Conservation (phyloP, 164 flowering plant genomes). For the Chimonanthus salicifolius region DNA sequence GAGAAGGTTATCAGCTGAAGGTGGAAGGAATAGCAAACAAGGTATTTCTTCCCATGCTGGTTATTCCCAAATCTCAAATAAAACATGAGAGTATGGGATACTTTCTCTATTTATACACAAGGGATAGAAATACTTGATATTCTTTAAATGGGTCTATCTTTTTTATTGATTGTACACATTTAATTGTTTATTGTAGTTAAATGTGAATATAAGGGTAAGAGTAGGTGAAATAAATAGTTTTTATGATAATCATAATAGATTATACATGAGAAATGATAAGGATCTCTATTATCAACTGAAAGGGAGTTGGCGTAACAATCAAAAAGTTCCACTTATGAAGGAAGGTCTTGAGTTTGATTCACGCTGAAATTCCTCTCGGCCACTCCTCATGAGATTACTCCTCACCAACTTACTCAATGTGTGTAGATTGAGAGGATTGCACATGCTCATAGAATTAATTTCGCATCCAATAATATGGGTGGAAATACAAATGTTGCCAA, state of each 20-base stretch:
- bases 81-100: neutral
- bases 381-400: too few species aligned
- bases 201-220: neutral
- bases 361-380: neutral
- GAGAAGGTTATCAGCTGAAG: neutral
- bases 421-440: too few species aligned
- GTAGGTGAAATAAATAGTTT: neutral
- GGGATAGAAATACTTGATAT: neutral
- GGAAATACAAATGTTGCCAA: too few species aligned
- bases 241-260: too few species aligned
- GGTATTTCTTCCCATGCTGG: slow-evolving; percentile 3
- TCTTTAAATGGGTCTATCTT: neutral
- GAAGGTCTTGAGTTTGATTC: neutral
- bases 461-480: too few species aligned
- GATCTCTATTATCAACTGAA: neutral
- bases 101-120: neutral
- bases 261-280: neutral
- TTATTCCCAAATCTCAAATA: neutral
- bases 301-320: neutral
- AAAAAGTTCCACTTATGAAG: neutral
- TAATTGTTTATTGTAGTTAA: neutral
- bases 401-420: too few species aligned
- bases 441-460: too few species aligned
- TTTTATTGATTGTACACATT: neutral
- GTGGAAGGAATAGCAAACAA: neutral